Base-by-base conservation (phyloP, 139 green algal genomes). In the Microglena sp. region DNA sequence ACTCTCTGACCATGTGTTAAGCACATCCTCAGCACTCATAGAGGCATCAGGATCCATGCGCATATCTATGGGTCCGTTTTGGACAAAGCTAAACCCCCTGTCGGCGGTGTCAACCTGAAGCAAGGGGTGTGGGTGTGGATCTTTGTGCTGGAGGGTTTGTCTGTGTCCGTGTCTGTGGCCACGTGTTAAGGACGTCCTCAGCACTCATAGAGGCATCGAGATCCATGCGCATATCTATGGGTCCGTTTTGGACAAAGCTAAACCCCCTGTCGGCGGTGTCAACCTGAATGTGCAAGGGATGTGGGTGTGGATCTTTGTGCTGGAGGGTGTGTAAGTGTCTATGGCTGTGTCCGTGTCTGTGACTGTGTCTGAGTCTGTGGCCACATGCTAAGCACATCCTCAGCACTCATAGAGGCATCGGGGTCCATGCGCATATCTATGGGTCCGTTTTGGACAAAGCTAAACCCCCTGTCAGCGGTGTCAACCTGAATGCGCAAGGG, bases 381-480 rank as follows among this genome's bases (percentile, higher is more conserved):
- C n/a, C n/a, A n/a, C n/a, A n/a, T n/a, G n/a, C n/a, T n/a, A n/a
- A n/a, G n/a, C 59, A 83, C 69, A 30, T 89, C 76, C 55, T 83
- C 85, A 1, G 92, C 92, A 24, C 74, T 90, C 26, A 84, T 33
- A 22, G 27, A 40, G 1, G 59, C 74, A 0, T 34, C 26, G 2
- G 83, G 77, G 62, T 89, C 86, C 89, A 99, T 96, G 55, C 93
- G 81, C 93, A 99, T 99, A 71, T 96, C 89, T 57, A 96, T 69
- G 0, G 88, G 87, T 1, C 84, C 88, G 15, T 90, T 81, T 5
- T 66, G 55, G 29, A 83, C 60, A 65, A 99, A 97, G 67, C 79
- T 91, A 78, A 99, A 98, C 7, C 93, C 93, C 1, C 93, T 77
- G 26, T 85, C 79, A n/a, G 85, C 67, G 1, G 67, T 76, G 74